phyloP scores from a whole-genome alignment of 495 filamentous ascomycete species.

The Collariella sp. region DNA sequence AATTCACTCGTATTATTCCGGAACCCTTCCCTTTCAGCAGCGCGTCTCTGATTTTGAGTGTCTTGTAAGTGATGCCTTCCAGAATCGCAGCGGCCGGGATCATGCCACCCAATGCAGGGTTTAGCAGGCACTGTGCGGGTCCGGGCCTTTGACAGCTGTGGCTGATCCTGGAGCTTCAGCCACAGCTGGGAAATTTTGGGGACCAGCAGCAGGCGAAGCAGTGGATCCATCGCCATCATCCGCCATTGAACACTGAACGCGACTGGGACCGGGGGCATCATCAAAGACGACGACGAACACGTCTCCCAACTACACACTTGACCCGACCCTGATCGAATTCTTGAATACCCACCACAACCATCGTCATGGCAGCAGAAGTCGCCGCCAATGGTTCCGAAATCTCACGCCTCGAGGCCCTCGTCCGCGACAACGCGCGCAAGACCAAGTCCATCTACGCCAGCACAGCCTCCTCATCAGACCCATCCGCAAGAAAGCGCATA shows the following conservation, averaged over 20 bases:
- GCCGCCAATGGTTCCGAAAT: constrained; percentile 18
- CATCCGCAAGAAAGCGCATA: constrained; percentile 30
- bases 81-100: constrained; percentile 6
- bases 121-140: constrained; percentile 15
- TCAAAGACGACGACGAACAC: background rate
- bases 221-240: constrained; percentile 12
- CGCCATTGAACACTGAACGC: background rate
- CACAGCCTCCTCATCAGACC: constrained; percentile 21
- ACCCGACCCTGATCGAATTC: background rate
- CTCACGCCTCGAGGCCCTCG: constrained; percentile 28
- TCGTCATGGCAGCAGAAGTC: constrained; percentile 24
- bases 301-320: background rate
- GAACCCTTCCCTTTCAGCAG: background rate
- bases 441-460: constrained; percentile 35
- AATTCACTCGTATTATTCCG: background rate
- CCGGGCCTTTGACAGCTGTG: constrained; percentile 1
- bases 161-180: constrained; percentile 25
- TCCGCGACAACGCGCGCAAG: constrained; percentile 34
- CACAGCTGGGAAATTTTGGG: constrained; percentile 17
- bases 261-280: background rate
- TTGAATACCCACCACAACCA: background rate
- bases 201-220: background rate
- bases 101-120: constrained; percentile 2
- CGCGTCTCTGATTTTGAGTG: constrained; percentile 1
- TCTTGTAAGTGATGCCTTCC: constrained; percentile 31